Evolutionary conservation across 2,329 filamentous ascomycete genomes (phyloP).

Genomic region (Pestalotiopsis sp.): DNA sequence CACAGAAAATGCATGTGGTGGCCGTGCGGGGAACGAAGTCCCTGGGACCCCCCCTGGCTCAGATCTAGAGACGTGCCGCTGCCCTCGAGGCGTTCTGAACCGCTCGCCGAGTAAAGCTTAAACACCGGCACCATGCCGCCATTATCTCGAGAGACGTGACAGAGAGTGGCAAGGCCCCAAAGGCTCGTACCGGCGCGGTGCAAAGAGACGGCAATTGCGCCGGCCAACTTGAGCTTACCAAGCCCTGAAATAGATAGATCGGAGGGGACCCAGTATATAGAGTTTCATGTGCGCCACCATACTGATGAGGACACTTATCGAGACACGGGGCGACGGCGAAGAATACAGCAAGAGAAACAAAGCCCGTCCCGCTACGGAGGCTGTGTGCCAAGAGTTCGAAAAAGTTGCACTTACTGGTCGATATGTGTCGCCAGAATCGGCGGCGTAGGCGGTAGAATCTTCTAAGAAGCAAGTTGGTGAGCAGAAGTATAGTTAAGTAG

Average conservation of each 20-base stretch:
- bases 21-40: constrained; percentile 9
- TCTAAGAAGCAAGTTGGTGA: constrained; percentile 41
- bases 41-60: background rate
- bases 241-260: background rate
- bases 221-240: background rate
- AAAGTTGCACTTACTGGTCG: constrained; percentile 47
- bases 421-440: constrained; percentile 64
- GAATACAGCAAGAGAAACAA: background rate
- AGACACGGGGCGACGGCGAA: background rate
- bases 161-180: background rate
- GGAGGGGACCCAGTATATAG: constrained; percentile 13
- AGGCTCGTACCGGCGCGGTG: constrained; percentile 5
- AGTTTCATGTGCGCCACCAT: constrained; percentile 12
- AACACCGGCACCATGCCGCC: background rate
- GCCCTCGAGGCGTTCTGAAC: background rate
- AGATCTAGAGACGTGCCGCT: background rate
- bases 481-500: constrained; percentile 25
- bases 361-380: background rate
- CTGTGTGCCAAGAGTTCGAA: background rate
- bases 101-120: background rate
- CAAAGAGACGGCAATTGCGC: background rate
- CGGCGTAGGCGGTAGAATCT: constrained; percentile 41
- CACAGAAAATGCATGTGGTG: background rate
- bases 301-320: background rate
- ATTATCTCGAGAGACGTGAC: constrained; percentile 2